These are phyloP conservation scores for Rhizophora mangle DNA, from an alignment of 345 rosid species.

Conservation along the genomic window DNA sequence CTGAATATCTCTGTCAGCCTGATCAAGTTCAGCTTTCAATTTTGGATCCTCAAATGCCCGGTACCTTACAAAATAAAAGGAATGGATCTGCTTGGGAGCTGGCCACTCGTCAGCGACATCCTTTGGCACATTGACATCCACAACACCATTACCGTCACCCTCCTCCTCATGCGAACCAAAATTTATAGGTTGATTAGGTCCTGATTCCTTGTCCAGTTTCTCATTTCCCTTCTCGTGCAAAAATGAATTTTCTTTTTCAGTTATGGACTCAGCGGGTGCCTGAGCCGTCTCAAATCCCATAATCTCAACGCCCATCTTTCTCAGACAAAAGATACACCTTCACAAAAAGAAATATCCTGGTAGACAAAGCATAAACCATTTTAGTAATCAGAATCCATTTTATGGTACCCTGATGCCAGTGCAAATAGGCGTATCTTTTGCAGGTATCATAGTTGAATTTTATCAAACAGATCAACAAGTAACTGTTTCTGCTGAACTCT, in stretches of 20 bases:
- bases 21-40: constrained; percentile 58
- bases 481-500: too few relatives aligned
- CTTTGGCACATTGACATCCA: constrained; percentile 46
- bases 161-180: constrained; percentile 62
- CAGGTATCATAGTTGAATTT: too few relatives aligned
- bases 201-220: constrained; percentile 43
- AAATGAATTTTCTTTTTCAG: constrained; percentile 33
- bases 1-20: constrained; percentile 56
- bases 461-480: too few relatives aligned
- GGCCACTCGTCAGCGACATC: constrained; percentile 88
- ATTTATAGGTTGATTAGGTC: constrained; percentile 37
- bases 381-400: too few relatives aligned
- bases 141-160: constrained; percentile 42
- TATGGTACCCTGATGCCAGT: too few relatives aligned
- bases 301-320: constrained; percentile 78
- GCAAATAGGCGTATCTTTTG: too few relatives aligned
- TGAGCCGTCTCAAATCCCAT: constrained; percentile 66
- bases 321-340: constrained; percentile 18
- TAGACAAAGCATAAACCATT: not conserved
- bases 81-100: constrained; percentile 52
- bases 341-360: constrained; percentile 8
- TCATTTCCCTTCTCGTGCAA: constrained; percentile 45
- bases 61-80: constrained; percentile 57
- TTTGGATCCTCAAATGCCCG: constrained; percentile 58
- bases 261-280: constrained; percentile 44